Evolutionary conservation across 805 yeast species (phyloP).

Genomic region (Saccharomycopsis microspora): DNA sequence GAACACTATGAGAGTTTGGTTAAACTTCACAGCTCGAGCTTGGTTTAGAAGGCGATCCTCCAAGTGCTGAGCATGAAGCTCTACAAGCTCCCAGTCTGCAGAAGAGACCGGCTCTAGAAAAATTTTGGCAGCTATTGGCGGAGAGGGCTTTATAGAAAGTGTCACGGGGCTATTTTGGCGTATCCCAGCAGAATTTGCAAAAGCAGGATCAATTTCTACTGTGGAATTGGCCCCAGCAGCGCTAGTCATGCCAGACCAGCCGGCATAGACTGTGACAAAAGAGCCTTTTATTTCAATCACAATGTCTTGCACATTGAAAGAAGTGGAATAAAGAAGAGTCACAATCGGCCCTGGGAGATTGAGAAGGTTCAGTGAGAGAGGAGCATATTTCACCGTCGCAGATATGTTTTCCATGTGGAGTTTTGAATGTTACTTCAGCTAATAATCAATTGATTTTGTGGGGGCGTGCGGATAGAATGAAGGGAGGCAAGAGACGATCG

Average conservation of each 20-base stretch:
- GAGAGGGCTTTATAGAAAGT: conserved; percentile 35
- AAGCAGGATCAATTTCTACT: conserved; percentile 57
- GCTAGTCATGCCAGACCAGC: conserved; percentile 56
- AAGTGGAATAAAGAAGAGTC: conserved; percentile 35
- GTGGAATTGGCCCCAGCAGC: conserved; percentile 17
- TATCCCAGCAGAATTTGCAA: conserved; percentile 42
- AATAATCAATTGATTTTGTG: background rate
- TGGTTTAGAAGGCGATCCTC: conserved; percentile 71
- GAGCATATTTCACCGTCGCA: conserved; percentile 24
- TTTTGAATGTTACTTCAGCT: background rate
- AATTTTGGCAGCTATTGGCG: conserved; percentile 46
- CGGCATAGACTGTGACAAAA: conserved; percentile 32
- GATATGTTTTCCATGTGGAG: conserved; percentile 9
- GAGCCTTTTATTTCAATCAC: conserved; percentile 32
- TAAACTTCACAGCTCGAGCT: conserved; percentile 57
- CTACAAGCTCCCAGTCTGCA: conserved; percentile 87
- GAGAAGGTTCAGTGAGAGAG: conserved; percentile 37
- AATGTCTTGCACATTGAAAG: conserved; percentile 44
- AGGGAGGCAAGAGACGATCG: too few species aligned
- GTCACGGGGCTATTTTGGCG: conserved; percentile 30
- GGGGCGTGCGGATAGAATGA: background rate
- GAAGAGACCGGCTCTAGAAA: conserved; percentile 67
- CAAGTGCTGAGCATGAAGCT: conserved; percentile 63
- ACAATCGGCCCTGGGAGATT: conserved; percentile 42
- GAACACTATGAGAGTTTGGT: conserved; percentile 55